These are phyloP conservation scores for Botrytis cinerea DNA, from an alignment of 2,329 filamentous ascomycete genomes.

Conservation along the genomic window DNA sequence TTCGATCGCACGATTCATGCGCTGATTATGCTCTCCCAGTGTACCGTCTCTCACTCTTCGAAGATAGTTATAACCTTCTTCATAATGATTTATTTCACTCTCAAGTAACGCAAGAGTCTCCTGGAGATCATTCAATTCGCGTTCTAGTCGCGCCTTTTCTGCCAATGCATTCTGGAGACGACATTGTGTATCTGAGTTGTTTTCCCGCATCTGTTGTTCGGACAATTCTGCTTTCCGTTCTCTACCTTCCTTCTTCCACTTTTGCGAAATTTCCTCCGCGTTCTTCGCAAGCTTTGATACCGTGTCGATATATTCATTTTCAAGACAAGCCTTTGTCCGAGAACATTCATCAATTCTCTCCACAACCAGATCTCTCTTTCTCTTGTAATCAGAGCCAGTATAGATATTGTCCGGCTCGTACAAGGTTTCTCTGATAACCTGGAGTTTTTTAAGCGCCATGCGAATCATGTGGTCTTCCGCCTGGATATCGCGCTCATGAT, in stretches of 20 bases:
- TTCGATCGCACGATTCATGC: background rate
- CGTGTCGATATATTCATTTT: background rate
- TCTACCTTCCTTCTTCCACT: background rate
- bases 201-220: too few relatives aligned
- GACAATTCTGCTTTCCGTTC: background rate
- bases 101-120: background rate
- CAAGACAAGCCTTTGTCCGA: background rate
- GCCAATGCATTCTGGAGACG: background rate
- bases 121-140: fast-evolving
- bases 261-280: background rate
- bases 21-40: background rate
- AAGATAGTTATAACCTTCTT: background rate
- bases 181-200: background rate
- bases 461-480: background rate
- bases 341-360: background rate
- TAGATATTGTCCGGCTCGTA: background rate
- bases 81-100: fast-evolving
- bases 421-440: background rate
- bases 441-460: too few relatives aligned
- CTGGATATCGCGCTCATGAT: background rate
- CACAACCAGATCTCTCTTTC: background rate
- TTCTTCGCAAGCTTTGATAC: background rate
- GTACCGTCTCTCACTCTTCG: too few relatives aligned
- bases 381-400: background rate
- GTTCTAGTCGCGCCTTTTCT: background rate